phyloP scores from a whole-genome alignment of 345 rosid species.

The Clarkia xantiana region DNA sequence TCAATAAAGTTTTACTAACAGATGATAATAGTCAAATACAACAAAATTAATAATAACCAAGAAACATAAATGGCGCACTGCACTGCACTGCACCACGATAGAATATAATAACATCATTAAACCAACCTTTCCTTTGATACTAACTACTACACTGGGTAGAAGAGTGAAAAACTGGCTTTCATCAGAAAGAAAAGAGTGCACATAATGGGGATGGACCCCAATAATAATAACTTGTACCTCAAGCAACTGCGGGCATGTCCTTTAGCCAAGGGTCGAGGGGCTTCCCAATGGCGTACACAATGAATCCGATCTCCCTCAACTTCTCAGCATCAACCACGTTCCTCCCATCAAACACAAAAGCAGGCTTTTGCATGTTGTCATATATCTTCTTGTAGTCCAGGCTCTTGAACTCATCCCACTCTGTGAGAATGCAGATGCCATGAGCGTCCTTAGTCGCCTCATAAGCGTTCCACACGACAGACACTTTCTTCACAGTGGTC shows the following conservation, averaged over 20 bases:
- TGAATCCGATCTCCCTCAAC: constrained; percentile 83
- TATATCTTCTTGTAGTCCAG: constrained; percentile 66
- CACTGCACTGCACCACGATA: too few relatives aligned
- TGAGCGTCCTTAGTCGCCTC: constrained; percentile 80
- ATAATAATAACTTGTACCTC: too few relatives aligned
- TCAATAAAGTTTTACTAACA: too few relatives aligned
- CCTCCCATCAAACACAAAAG: constrained; percentile 86
- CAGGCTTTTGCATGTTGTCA: constrained; percentile 87
- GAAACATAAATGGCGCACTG: too few relatives aligned
- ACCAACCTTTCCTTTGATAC: too few relatives aligned
- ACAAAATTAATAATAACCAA: too few relatives aligned
- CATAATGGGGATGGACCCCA: too few relatives aligned
- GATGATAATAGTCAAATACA: too few relatives aligned
- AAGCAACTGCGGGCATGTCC: constrained; percentile 93
- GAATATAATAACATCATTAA: too few relatives aligned
- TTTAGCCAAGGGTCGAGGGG: constrained; percentile 88
- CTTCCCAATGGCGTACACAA: constrained; percentile 84
- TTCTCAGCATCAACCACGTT: constrained; percentile 44
- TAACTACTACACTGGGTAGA: too few relatives aligned
- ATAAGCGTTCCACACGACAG: constrained; percentile 64
- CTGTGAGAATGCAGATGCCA: constrained; percentile 74
- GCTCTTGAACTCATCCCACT: constrained; percentile 94
- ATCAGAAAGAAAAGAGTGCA: too few relatives aligned
- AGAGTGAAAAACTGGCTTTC: too few relatives aligned
- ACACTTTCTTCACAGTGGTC: constrained; percentile 66